These are phyloP conservation scores for Fusarium hainanense DNA, from an alignment of 2,329 filamentous ascomycete genomes.

Conservation along the genomic window DNA sequence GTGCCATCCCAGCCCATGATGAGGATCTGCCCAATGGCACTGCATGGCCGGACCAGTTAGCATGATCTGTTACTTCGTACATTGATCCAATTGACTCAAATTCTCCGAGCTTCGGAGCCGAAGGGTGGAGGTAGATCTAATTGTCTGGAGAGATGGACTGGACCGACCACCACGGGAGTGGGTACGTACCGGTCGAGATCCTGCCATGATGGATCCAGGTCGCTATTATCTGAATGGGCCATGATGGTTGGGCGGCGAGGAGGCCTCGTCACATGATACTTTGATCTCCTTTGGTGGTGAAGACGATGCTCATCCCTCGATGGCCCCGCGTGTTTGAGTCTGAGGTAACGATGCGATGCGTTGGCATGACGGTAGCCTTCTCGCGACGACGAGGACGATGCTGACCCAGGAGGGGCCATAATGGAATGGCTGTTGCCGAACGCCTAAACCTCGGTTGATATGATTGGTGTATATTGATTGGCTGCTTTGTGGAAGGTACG, in stretches of 20 bases:
- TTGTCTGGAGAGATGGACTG: constrained; percentile 12
- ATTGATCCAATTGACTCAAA: neutral
- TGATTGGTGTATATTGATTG: constrained; percentile 33
- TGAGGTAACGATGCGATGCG: constrained; percentile 49
- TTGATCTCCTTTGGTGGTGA: constrained; percentile 33
- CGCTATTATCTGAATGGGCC: constrained; percentile 48
- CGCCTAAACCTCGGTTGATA: constrained; percentile 44
- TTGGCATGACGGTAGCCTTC: constrained; percentile 35
- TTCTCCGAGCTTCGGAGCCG: constrained; percentile 33
- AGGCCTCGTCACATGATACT: constrained; percentile 45
- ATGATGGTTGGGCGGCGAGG: constrained; percentile 51
- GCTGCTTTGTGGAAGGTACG: constrained; percentile 7
- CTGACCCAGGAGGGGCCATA: constrained; percentile 43
- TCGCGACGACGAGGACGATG: constrained; percentile 40
- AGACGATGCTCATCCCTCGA: constrained; percentile 33
- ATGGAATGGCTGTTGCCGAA: constrained; percentile 32
- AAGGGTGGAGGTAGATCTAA: constrained; percentile 35
- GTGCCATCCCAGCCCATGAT: constrained; percentile 90
- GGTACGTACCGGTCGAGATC: constrained; percentile 77
- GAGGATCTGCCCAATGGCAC: constrained; percentile 79
- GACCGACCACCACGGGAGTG: constrained; percentile 13
- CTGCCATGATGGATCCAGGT: constrained; percentile 74
- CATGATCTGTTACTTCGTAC: constrained; percentile 4
- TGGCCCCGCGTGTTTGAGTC: constrained; percentile 43
- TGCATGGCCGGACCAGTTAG: constrained; percentile 52